Evolutionary conservation across 352 stramenopile genomes (phyloP).

Genomic region (Phytopythium ostracodes): DNA sequence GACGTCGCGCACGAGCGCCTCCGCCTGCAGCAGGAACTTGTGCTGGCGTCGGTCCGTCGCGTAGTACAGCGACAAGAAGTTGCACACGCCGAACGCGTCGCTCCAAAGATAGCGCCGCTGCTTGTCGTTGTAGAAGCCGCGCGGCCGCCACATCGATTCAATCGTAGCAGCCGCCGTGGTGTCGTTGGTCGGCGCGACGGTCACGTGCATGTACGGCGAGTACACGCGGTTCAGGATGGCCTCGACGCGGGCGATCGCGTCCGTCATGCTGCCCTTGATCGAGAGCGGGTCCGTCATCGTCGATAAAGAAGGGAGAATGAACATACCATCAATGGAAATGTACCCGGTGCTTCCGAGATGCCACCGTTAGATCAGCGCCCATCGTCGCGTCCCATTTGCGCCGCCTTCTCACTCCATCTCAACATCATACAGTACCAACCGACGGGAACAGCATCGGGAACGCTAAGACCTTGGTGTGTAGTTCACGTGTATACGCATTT

Average conservation of each 20-base stretch:
- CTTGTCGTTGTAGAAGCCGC: conserved; percentile 16
- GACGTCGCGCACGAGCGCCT: conserved; percentile 21
- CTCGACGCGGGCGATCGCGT: background rate
- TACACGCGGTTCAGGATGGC: background rate
- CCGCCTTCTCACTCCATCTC: too few relatives aligned
- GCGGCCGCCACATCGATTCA: conserved; percentile 11
- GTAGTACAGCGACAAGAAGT: conserved; percentile 22
- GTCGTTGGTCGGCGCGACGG: background rate
- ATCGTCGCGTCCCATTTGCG: background rate
- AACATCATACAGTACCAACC: too few relatives aligned
- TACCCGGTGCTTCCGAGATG: background rate
- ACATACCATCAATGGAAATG: too few relatives aligned
- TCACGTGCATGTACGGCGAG: background rate
- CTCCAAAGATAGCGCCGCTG: conserved; percentile 30
- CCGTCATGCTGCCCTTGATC: background rate
- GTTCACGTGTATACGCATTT: background rate
- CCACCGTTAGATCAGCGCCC: background rate
- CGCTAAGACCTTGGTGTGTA: background rate
- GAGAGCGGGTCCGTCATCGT: background rate
- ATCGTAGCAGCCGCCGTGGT: too few relatives aligned
- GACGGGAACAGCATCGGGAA: too few relatives aligned
- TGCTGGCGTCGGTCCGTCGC: background rate
- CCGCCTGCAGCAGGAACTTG: conserved; percentile 19
- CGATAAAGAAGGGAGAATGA: background rate
- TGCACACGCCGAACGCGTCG: conserved; percentile 32